These are phyloP conservation scores for Eucalyptus curtisii DNA, from an alignment of 345 rosid species.

Conservation along the genomic window DNA sequence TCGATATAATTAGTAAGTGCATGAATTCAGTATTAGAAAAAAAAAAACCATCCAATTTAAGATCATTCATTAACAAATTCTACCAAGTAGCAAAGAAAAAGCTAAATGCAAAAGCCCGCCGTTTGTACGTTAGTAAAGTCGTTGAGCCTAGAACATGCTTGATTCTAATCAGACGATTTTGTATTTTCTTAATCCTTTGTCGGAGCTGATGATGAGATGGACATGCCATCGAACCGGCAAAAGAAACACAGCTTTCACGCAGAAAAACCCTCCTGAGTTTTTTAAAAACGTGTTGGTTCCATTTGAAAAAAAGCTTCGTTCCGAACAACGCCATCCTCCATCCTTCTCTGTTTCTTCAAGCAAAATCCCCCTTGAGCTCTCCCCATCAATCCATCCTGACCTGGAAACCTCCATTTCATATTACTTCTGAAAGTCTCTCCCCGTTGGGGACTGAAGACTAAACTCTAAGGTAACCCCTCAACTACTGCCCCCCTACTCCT, in stretches of 20 bases:
- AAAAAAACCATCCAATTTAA: neutral
- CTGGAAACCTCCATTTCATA: conserved; percentile 6
- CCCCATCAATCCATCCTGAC: conserved; percentile 13
- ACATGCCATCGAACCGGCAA: conserved; percentile 35
- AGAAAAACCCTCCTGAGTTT: neutral
- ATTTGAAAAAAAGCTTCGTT: neutral
- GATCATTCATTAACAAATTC: neutral
- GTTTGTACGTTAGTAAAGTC: neutral
- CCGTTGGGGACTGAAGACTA: conserved; percentile 5
- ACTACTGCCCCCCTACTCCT: conserved; percentile 30
- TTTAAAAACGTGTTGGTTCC: neutral
- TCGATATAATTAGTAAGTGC: neutral
- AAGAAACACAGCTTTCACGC: conserved; percentile 30
- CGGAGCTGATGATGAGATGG: conserved; percentile 4
- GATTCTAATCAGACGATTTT: neutral
- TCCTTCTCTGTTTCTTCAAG: conserved; percentile 59
- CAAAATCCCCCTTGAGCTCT: conserved; percentile 31
- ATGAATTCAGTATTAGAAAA: fast-evolving
- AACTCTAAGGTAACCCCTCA: conserved; percentile 60
- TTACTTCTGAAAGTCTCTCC: neutral
- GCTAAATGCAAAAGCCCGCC: neutral
- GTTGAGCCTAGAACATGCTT: neutral
- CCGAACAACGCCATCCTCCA: neutral
- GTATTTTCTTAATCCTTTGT: neutral
- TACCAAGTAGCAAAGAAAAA: neutral